phyloP scores from a whole-genome alignment of 805 yeast species.

The Candida argentea region DNA sequence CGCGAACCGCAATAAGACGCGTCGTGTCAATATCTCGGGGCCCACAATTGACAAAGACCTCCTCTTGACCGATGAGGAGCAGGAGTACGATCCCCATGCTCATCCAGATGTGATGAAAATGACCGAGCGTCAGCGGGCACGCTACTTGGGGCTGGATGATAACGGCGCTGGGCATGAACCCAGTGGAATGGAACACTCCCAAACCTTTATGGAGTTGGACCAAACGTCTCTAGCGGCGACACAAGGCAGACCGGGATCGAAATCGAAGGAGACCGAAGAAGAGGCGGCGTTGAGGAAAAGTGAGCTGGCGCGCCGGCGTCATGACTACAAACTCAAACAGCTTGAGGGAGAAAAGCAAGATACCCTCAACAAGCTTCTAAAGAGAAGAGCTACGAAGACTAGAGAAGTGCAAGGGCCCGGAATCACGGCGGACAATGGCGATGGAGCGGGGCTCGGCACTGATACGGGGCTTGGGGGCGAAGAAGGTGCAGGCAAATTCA shows the following conservation, averaged over 20 bases:
- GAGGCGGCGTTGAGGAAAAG: conserved; percentile 73
- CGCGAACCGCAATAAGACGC: background rate
- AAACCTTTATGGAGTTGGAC: conserved; percentile 20
- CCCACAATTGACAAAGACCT: conserved; percentile 27
- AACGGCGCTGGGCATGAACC: conserved; percentile 3
- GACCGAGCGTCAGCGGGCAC: conserved; percentile 49
- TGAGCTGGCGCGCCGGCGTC: conserved; percentile 81
- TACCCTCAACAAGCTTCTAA: conserved; percentile 75
- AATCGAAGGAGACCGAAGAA: conserved; percentile 66
- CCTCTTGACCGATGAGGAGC: conserved; percentile 31
- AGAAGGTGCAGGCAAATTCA: conserved; percentile 10
- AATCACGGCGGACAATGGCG: no score
- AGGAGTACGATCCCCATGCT: conserved; percentile 31
- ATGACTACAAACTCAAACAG: conserved; percentile 71
- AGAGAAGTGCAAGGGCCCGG: conserved; percentile 34
- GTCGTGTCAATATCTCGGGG: conserved; percentile 1
- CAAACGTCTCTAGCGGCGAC: conserved; percentile 13
- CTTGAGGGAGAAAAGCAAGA: conserved; percentile 90
- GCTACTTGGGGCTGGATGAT: conserved; percentile 17
- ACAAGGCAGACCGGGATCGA: conserved; percentile 32
- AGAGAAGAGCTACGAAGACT: conserved; percentile 72
- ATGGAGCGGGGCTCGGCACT: no score
- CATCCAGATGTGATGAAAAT: conserved; percentile 36
- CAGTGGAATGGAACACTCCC: no score
- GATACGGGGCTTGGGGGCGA: conserved; percentile 16